These are phyloP conservation scores for Geranomyces michiganensis DNA, from an alignment of 192 early-diverging fungal species.

Conservation along the genomic window DNA sequence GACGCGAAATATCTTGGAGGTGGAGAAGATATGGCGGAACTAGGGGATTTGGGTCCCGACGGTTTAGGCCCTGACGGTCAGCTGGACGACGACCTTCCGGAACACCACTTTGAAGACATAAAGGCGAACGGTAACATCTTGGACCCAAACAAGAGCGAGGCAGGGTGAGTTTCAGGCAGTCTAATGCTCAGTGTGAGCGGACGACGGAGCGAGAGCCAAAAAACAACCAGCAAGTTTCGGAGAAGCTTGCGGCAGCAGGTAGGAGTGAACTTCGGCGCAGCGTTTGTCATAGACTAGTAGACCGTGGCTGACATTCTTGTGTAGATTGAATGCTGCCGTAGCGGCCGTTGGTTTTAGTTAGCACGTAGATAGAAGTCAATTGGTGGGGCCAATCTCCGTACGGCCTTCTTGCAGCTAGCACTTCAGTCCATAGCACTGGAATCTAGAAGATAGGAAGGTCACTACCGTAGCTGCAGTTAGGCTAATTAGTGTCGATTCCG, in stretches of 20 bases:
- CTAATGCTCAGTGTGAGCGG: no score
- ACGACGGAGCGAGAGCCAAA: no score
- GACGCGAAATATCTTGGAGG: constrained; percentile 26
- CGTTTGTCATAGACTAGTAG: no score
- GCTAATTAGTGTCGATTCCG: constrained; percentile 30
- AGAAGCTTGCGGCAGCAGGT: no score
- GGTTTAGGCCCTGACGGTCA: not conserved
- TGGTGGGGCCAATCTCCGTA: not conserved
- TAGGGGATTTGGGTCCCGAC: constrained; percentile 9
- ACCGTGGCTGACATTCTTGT: no score
- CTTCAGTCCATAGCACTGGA: not conserved
- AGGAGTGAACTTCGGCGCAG: no score
- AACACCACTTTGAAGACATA: not conserved
- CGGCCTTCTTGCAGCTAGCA: not conserved
- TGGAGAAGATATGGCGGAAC: constrained; percentile 18
- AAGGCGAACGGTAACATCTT: constrained; percentile 31
- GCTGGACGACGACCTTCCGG: not conserved
- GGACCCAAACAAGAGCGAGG: constrained; percentile 37
- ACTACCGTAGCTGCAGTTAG: constrained; percentile 3
- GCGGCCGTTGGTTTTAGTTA: not conserved
- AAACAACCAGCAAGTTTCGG: no score
- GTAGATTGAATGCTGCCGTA: no score
- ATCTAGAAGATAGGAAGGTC: not conserved
- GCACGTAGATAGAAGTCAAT: not conserved
- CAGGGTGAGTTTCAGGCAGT: constrained; percentile 31